Base-by-base conservation (phyloP, 768 basidiomycete species). In the Mycena amicta region DNA sequence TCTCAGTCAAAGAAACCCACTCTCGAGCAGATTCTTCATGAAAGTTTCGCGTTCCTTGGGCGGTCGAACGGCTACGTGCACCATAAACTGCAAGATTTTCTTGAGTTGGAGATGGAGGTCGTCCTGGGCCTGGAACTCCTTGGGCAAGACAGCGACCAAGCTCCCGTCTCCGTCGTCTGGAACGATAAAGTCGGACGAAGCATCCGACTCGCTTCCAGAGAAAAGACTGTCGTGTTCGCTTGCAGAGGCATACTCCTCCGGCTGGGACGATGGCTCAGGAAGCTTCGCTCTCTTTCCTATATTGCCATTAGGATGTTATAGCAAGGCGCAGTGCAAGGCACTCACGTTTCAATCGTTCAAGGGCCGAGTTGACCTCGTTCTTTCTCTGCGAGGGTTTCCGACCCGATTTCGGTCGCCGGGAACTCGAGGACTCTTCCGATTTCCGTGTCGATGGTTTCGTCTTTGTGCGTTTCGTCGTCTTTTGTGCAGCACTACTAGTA, bases 1-100 rank as follows among this genome's bases (percentile, higher is more conserved):
- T 30, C 28, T 5, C 22, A 40, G 26, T 22, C 49, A 12, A 45
- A 18, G 39, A 39, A 50, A 68, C 72, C 55, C 56, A 86, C 89
- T 77, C 72, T 80, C 76, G 56, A 85, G 71, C 52, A 77, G 77
- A 22, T 75, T 63, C 59, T 81, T 69, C 82, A 90, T 83, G 65
- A 85, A 87, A 5, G 72, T 64, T 47, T 74, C 75, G 20, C 91
- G 78, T 46, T 85, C 77, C 3, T 69, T 71, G 18, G 77, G 70
- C 4, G 83, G 77, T 29, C 77, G 83, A 28, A 92, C 85, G 33
- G 89, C 89, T 40, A 95, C 75, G 63, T 94, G 87, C 13, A 94
- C 90, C 62, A 94, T 90, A 27, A 94, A 82, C 67, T 96, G 93
- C 63, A 92, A 93, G 43, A 94, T 80, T 37, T 89, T 87, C 74